Evolutionary conservation across 2,329 filamentous ascomycete species (phyloP), one percentile per base, ranked within the genome.

Genomic region (Aspergillus ruber): DNA sequence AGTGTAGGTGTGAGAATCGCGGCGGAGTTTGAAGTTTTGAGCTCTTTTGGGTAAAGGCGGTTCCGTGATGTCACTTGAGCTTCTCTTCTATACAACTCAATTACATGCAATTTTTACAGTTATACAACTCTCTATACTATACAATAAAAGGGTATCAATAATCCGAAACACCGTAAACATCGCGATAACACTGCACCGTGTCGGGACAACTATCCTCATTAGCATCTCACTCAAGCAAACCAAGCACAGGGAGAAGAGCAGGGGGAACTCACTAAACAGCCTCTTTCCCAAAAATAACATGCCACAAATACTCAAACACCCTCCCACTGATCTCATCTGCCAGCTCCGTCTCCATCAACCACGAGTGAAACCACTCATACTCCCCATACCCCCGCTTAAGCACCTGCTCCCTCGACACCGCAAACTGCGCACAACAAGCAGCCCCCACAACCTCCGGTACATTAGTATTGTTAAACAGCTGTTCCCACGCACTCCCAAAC

Each of bases 361-460:
- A 85, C 25, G 77, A 61, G 18, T 81, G 72, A 59, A 75, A 80
- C 17, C 70, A 68, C 6, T 75, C 56, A 53, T 85, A 85, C 47
- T 78, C 77, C 17, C 66, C 68, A 48, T 66, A 61, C 3, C 77
- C 70, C 27, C 79, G 68, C 29, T 68, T 62, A 3, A 62, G 68
- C 20, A 85, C 72, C 38, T 73, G 73, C 6, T 78, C 73, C 13
- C 72, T 66, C 2, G 78, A 77, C 7, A 84, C 77, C 0, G 77
- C 82, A 51, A 85, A 85, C 62, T 85, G 82, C 13, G 80, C 79
- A 62, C 81, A 84, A 59, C 81, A 84, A n/a, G 79, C 72, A 3
- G 75, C 74, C 2, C 74, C 79, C 7, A 84, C 70, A 3, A 71
- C 56, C 3, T 72, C 64, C 0, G 79, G 79, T 1, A 80, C 64